These are phyloP conservation scores for Aspergillus bridgeri DNA, from an alignment of 495 filamentous ascomycete genomes.

Conservation along the genomic window DNA sequence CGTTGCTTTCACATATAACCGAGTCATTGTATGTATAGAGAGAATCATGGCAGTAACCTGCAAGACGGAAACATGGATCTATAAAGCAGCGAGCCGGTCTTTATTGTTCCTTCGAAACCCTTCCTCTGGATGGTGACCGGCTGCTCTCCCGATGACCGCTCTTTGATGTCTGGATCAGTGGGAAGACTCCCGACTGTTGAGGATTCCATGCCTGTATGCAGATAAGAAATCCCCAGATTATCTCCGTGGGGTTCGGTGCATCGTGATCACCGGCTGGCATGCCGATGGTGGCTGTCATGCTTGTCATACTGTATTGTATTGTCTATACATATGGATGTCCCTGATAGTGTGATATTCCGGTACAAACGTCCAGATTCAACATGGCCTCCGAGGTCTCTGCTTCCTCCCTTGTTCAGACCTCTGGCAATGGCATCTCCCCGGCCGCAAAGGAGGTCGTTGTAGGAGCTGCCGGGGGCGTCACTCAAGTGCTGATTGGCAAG, in stretches of 20 bases:
- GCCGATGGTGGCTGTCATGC: not conserved
- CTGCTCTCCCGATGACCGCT: not conserved
- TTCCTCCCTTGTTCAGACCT: not conserved
- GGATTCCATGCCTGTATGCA: not conserved
- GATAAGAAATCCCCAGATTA: not conserved
- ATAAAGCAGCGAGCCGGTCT: not conserved
- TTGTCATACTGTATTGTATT: no score
- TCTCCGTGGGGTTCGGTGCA: not conserved
- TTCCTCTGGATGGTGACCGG: not conserved
- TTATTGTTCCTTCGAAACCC: not conserved
- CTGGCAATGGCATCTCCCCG: not conserved
- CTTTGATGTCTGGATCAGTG: not conserved
- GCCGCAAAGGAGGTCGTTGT: slow-evolving; percentile 69
- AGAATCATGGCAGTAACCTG: no score
- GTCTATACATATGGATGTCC: no score
- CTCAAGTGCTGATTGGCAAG: slow-evolving; percentile 73
- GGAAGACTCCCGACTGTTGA: not conserved
- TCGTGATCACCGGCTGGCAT: not conserved
- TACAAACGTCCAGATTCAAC: no score
- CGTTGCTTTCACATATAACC: not conserved
- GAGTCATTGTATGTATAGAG: not conserved
- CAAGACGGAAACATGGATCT: no score
- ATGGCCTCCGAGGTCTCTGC: not conserved
- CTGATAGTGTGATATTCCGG: no score
- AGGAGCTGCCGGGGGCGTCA: slow-evolving; percentile 76